A percentile compares a stretch with the other conserved stretches of the same genome.
phyloP scores from a whole-genome alignment of 345 rosid genomes.

The Eucalyptus microcorys region DNA sequence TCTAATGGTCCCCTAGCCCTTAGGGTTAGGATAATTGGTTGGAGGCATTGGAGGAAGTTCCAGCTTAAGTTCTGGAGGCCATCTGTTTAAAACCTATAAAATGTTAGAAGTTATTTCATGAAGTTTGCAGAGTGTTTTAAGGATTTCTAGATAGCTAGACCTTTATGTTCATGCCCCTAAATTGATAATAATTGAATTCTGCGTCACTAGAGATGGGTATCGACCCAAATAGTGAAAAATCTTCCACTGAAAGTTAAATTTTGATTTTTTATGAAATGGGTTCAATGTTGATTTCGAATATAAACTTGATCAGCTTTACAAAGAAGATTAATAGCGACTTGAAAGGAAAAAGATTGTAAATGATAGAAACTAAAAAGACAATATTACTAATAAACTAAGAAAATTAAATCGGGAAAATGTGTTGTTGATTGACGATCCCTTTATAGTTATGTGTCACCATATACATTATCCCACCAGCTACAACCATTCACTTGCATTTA shows the following conservation, averaged over 20 bases:
- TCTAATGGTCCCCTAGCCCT: background rate
- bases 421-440: background rate
- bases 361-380: background rate
- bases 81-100: background rate
- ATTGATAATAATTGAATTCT: rapidly evolving
- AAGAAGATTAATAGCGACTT: background rate
- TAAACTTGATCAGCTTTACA: background rate
- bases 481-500: background rate
- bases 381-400: background rate
- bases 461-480: background rate
- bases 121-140: background rate
- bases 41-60: background rate
- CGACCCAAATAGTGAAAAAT: background rate
- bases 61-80: background rate
- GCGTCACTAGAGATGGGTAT: background rate
- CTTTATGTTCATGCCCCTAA: background rate
- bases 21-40: background rate
- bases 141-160: background rate
- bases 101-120: background rate
- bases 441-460: background rate
- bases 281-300: background rate
- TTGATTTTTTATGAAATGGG: background rate
- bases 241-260: background rate
- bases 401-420: background rate
- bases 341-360: background rate